These are phyloP conservation scores for Calycina herbarum DNA, from an alignment of 2,329 filamentous ascomycete species.

Conservation along the genomic window DNA sequence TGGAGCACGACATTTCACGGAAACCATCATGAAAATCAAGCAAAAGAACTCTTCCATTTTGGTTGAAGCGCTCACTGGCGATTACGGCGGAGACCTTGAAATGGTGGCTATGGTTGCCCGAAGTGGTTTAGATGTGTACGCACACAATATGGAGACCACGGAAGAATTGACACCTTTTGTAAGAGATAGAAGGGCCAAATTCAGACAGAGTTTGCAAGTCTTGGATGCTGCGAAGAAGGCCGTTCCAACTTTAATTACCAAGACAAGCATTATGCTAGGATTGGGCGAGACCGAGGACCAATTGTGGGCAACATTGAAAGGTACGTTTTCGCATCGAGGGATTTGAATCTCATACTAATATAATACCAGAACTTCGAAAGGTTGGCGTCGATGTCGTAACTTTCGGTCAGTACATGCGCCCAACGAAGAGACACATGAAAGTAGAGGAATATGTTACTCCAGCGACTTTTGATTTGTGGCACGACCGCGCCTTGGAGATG, in stretches of 20 bases:
- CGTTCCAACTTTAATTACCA: constrained; percentile 80
- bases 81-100: constrained; percentile 81
- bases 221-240: constrained; percentile 79
- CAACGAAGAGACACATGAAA: constrained; percentile 96
- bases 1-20: constrained; percentile 84
- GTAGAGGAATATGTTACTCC: constrained; percentile 95
- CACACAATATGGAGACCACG: constrained; percentile 95
- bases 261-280: constrained; percentile 96
- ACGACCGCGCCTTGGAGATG: constrained; percentile 84
- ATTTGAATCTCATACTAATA: constrained; percentile 19
- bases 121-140: constrained; percentile 92
- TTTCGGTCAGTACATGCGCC: constrained; percentile 99
- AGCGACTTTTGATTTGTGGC: constrained; percentile 88
- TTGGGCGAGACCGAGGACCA: constrained; percentile 90
- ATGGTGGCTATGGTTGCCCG: constrained; percentile 83
- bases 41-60: constrained; percentile 73
- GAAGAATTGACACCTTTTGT: constrained; percentile 89
- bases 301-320: constrained; percentile 73
- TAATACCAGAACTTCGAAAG: constrained; percentile 67
- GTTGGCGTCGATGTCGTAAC: constrained; percentile 90
- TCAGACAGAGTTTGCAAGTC: constrained; percentile 80
- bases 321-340: constrained; percentile 43
- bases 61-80: constrained; percentile 83
- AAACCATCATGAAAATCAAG: constrained; percentile 94
- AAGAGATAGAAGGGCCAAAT: constrained; percentile 84